Evolutionary conservation across 2,329 filamentous ascomycete species (phyloP).

Genomic region (Mycosphaerelloides madeirae): DNA sequence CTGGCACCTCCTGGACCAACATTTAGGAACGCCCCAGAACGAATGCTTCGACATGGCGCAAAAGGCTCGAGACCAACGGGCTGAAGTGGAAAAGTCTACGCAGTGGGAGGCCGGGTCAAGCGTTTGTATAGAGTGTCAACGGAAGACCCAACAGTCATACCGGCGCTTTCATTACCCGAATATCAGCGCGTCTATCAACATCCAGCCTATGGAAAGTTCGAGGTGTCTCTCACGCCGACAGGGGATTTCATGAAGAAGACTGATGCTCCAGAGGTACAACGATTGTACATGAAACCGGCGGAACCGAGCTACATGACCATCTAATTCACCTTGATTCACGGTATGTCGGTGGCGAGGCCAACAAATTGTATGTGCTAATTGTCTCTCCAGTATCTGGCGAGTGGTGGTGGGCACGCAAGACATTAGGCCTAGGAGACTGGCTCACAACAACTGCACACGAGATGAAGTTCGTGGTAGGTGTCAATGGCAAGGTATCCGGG

Average conservation of each 20-base stretch:
- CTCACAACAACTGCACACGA: slow-evolving; percentile 11
- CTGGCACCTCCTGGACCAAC: slow-evolving; percentile 7
- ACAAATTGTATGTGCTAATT: too few species aligned
- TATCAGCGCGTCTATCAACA: slow-evolving; percentile 11
- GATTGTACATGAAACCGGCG: too few species aligned
- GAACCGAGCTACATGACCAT: too few species aligned
- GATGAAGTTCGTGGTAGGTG: slow-evolving; percentile 7
- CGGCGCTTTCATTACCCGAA: not conserved
- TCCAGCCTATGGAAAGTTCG: slow-evolving; percentile 6
- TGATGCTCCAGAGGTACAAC: too few species aligned
- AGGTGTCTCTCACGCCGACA: slow-evolving; percentile 1
- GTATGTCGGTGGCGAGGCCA: too few species aligned
- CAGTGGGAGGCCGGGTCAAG: slow-evolving; percentile 1
- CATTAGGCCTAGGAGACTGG: slow-evolving; percentile 6
- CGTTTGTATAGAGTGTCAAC: slow-evolving; percentile 3
- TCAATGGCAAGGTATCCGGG: slow-evolving; percentile 8
- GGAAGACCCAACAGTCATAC: not conserved
- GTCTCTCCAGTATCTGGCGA: slow-evolving; percentile 5
- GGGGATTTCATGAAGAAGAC: too few species aligned
- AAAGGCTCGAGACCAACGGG: not conserved
- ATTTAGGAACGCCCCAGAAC: slow-evolving; percentile 2
- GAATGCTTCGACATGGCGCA: slow-evolving; percentile 6
- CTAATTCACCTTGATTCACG: too few species aligned
- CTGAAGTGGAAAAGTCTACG: slow-evolving; percentile 3
- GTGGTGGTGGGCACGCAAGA: slow-evolving; percentile 11